A percentile compares a stretch with the other conserved stretches of the same genome.
phyloP scores from a whole-genome alignment of 2,329 filamentous ascomycete species.

The Waltergamsia citrina region DNA sequence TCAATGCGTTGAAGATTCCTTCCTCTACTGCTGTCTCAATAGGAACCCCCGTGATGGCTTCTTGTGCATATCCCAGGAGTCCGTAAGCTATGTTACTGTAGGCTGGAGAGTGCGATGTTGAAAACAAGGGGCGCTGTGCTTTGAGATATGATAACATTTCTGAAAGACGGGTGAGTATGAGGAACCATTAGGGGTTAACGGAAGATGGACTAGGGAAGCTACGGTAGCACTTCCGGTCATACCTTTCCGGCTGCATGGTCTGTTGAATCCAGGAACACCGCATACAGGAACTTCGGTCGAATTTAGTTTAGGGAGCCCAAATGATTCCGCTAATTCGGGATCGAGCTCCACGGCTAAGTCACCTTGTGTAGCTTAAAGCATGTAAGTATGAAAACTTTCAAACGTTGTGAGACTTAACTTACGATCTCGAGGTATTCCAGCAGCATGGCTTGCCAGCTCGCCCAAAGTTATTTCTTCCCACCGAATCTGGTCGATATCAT shows the following conservation, averaged over 20 bases:
- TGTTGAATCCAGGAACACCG: too few species aligned
- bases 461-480: slow-evolving; percentile 26
- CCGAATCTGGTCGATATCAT: slow-evolving; percentile 13
- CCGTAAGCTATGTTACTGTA: slow-evolving; percentile 26
- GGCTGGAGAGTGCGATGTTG: slow-evolving; percentile 19
- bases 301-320: too few species aligned
- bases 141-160: slow-evolving; percentile 1
- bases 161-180: too few species aligned
- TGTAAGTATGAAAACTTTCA: too few species aligned
- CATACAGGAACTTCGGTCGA: too few species aligned
- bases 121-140: slow-evolving; percentile 15
- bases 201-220: too few species aligned
- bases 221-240: too few species aligned
- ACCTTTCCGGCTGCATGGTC: too few species aligned
- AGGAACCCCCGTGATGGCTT: slow-evolving; percentile 23
- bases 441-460: slow-evolving; percentile 22
- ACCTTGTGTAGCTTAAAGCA: too few species aligned
- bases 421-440: slow-evolving; percentile 25
- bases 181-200: too few species aligned
- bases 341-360: too few species aligned
- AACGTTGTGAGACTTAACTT: slow-evolving; percentile 5
- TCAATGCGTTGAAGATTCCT: slow-evolving; percentile 19
- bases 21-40: slow-evolving; percentile 14
- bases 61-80: slow-evolving; percentile 26
- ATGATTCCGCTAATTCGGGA: too few species aligned